A percentile compares a stretch with the other conserved stretches of the same genome.
Conservation (phyloP, 257 asterid species). For the Buddleja alternifolia region DNA sequence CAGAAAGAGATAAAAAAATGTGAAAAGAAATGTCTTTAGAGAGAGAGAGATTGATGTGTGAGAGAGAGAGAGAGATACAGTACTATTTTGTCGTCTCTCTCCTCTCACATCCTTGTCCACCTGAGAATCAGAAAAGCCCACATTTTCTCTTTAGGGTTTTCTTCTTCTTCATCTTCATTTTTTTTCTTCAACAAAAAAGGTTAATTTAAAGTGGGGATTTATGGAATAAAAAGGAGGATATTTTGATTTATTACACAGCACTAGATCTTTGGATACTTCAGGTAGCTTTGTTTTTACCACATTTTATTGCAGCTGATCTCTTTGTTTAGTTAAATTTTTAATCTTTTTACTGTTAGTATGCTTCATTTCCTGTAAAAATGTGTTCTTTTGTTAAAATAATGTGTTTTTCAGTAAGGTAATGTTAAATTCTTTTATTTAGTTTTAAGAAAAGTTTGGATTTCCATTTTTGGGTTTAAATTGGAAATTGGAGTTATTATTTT, state of each 20-base stretch:
- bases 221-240: slow-evolving; percentile 1
- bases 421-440: slow-evolving; percentile 7
- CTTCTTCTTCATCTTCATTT: not conserved
- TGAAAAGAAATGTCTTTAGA: slow-evolving; percentile 26
- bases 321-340: not conserved
- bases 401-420: not conserved
- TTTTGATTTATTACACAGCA: slow-evolving; percentile 17
- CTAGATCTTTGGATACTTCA: slow-evolving; percentile 47
- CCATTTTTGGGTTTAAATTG: not conserved
- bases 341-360: not conserved
- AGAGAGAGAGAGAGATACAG: slow-evolving; percentile 48
- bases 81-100: slow-evolving; percentile 44
- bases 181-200: not conserved
- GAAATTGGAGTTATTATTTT: not conserved
- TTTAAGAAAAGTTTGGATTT: not conserved
- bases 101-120: slow-evolving; percentile 47
- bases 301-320: slow-evolving; percentile 23
- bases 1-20: slow-evolving; percentile 28
- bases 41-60: slow-evolving; percentile 31
- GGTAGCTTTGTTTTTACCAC: slow-evolving; percentile 30
- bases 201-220: slow-evolving; percentile 6
- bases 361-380: slow-evolving; percentile 4
- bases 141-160: slow-evolving; percentile 35
- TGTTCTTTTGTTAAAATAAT: slow-evolving; percentile 13
- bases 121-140: slow-evolving; percentile 41